phyloP scores from a whole-genome alignment of 2,329 filamentous ascomycete genomes.

The Cordyceps cateniannulata region DNA sequence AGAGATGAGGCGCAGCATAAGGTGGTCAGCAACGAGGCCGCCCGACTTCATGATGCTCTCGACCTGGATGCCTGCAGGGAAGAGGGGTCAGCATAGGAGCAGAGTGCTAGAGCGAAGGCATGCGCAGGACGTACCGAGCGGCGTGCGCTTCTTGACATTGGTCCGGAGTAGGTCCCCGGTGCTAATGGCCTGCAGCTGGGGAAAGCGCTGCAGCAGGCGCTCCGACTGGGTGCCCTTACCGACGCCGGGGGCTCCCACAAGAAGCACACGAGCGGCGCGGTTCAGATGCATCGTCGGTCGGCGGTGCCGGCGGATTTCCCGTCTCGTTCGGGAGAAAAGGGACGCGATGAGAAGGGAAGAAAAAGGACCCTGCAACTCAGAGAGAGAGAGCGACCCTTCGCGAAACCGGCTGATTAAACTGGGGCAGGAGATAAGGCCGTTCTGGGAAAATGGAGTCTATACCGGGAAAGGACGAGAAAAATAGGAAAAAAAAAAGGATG shows the following conservation, averaged over 20 bases:
- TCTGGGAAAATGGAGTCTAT: not conserved
- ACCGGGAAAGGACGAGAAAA: not conserved
- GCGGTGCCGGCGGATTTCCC: not conserved
- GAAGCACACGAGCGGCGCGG: slow-evolving; percentile 83
- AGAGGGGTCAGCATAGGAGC: not conserved
- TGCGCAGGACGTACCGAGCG: slow-evolving; percentile 57
- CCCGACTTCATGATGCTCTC: slow-evolving; percentile 83
- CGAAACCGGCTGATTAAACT: slow-evolving; percentile 7
- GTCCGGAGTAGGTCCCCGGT: slow-evolving; percentile 87
- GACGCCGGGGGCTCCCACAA: slow-evolving; percentile 92
- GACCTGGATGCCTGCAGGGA: slow-evolving; percentile 70
- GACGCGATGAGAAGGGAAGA: not conserved
- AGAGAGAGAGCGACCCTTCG: not conserved
- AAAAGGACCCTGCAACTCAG: not conserved
- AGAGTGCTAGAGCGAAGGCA: not conserved
- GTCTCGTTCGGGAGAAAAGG: not conserved
- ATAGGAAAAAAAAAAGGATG: not conserved
- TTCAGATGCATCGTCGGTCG: slow-evolving; percentile 53
- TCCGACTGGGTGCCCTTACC: slow-evolving; percentile 96
- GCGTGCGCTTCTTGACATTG: slow-evolving; percentile 85
- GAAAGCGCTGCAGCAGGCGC: slow-evolving; percentile 77
- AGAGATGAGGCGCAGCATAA: slow-evolving; percentile 88
- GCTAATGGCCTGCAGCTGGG: slow-evolving; percentile 84
- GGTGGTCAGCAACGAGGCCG: slow-evolving; percentile 80
- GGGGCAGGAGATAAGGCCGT: not conserved